Percentiles rank a stretch among this genome's conserved stretches.
Evolutionary conservation across 75 land plant species (phyloP).

Genomic region (Cupressus sempervirens): DNA sequence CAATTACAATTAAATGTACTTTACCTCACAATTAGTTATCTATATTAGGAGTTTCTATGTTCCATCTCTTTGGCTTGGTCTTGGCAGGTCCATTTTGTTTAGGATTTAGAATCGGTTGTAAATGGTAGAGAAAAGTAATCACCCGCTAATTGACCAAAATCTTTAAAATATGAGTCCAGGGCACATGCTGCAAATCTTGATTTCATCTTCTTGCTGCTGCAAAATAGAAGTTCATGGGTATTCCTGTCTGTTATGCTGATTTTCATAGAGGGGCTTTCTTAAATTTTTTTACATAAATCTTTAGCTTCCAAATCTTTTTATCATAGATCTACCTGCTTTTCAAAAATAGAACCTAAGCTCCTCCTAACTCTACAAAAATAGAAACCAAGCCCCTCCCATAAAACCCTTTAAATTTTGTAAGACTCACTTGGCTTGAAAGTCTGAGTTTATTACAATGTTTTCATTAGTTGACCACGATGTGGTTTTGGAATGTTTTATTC

Average conservation of each 20-base stretch:
- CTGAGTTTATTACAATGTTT: neutral
- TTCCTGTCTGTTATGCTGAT: neutral
- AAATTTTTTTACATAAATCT: no score
- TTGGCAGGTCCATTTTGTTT: neutral
- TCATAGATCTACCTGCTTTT: no score
- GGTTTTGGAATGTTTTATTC: neutral
- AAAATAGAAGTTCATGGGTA: neutral
- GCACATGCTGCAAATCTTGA: neutral
- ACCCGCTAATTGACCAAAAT: neutral
- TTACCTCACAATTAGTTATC: neutral
- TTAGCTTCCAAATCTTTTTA: no score
- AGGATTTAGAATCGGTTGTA: neutral
- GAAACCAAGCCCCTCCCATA: no score
- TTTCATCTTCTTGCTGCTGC: neutral
- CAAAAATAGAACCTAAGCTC: no score
- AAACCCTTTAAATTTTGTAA: no score
- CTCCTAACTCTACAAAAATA: no score
- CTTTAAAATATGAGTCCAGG: neutral
- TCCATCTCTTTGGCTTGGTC: neutral
- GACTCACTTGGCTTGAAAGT: neutral
- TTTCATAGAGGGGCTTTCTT: no score
- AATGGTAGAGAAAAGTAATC: neutral
- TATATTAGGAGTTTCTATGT: neutral
- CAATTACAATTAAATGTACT: neutral
- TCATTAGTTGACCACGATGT: neutral